Base-by-base conservation (phyloP, 208 protist species). In the Wallacemonas sp. region DNA sequence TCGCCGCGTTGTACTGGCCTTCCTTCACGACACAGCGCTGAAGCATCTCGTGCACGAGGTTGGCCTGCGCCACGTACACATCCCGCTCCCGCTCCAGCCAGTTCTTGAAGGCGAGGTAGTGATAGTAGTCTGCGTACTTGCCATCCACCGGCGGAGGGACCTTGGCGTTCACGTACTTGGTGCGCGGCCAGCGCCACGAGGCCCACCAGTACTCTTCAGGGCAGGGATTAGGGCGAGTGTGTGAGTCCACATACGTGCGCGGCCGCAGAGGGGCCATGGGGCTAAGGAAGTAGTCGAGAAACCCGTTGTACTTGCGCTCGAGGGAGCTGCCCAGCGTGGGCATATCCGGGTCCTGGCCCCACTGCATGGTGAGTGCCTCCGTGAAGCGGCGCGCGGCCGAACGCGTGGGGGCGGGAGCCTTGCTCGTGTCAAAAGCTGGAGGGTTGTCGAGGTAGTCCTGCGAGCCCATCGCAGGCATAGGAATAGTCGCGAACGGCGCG, bases 1-100 rank as follows among this genome's bases (percentile, higher is more conserved):
- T 93, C n/a, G 79, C 76, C 13, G 83, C 87, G 77, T 93, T 93
- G 81, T 93, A 93, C 73, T 89, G 81, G 24, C 87, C 87, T 41
- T 93, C 87, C 62, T 91, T 90, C 41, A 85, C 69, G 15, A 89
- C 37, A 71, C 87, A 93, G 36, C 87, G 81, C 37, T 68, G 73
- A 17, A 74, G 68, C 84, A 91, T 91, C 48, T 93, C 87, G 36
- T 89, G 79, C n/a, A 89, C 75, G 19, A 91, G 57, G 65, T 87
- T 89, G 24, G 81, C 76, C 38, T 90, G 83, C 17, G 84, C 79
- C 41, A 93, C 76, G 48, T 93, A 93, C 24, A 93, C 87, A 65
- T 91, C 83, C 34, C 83, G 78, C 68, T 93, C 87, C 19, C 79
- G 73, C 59, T 89, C 76, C 24, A 93, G 68, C 84, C 87, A 93